Evolutionary conservation across 495 filamentous ascomycete species (phyloP).

Genomic region (Penicillium silybi): DNA sequence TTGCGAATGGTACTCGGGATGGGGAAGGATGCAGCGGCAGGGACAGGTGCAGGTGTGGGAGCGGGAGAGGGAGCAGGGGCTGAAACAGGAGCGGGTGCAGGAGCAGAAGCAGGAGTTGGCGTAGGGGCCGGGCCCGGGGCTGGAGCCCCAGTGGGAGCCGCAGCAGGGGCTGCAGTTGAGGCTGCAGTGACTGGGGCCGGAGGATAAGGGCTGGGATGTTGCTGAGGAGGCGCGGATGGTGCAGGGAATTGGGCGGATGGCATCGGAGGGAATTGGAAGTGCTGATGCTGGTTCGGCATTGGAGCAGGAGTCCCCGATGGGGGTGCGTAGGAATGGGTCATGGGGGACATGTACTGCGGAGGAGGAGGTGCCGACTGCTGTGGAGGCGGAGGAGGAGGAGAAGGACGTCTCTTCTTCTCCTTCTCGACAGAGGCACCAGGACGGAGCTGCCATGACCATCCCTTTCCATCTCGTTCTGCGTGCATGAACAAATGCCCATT

Average conservation of each 20-base stretch:
- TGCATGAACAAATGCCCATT: slow-evolving; percentile 80
- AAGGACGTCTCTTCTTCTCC: slow-evolving; percentile 61
- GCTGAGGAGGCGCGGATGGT: slow-evolving; percentile 14
- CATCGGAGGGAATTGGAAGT: slow-evolving; percentile 45
- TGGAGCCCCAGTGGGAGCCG: slow-evolving; percentile 5
- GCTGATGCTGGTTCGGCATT: slow-evolving; percentile 34
- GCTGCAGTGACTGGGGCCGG: slow-evolving; percentile 8
- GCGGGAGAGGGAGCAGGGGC: slow-evolving; percentile 14
- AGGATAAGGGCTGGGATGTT: slow-evolving; percentile 23
- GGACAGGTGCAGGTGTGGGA: slow-evolving; percentile 18
- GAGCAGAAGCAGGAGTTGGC: slow-evolving; percentile 10
- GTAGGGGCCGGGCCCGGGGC: slow-evolving; percentile 8
- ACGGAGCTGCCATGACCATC: slow-evolving; percentile 65
- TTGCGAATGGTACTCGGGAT: slow-evolving; percentile 42
- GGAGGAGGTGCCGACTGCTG: slow-evolving; percentile 33
- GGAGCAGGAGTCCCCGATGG: slow-evolving; percentile 24
- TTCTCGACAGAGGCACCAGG: slow-evolving; percentile 64
- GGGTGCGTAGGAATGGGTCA: slow-evolving; percentile 34
- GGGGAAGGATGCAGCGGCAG: slow-evolving; percentile 32
- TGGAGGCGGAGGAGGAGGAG: slow-evolving; percentile 47
- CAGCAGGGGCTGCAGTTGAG: slow-evolving; percentile 2
- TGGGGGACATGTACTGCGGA: slow-evolving; percentile 41
- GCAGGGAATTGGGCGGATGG: slow-evolving; percentile 32
- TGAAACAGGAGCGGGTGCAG: slow-evolving; percentile 19
- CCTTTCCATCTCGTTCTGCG: slow-evolving; percentile 69